Evolutionary conservation across 345 rosid genomes (phyloP), one percentile per base, ranked within the genome.

Genomic region (Ceriops decandra): DNA sequence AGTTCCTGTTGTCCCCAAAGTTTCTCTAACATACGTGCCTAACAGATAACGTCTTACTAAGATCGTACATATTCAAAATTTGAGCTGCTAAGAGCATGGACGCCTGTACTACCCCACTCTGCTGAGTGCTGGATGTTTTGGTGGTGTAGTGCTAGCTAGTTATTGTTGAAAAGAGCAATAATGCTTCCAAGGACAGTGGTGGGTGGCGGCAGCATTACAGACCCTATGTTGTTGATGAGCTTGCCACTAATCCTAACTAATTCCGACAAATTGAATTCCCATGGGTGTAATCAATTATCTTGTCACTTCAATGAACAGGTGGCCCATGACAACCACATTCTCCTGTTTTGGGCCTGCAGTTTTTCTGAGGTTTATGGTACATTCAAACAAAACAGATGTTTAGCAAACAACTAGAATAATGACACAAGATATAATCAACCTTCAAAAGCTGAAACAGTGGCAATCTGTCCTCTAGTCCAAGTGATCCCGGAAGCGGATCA

Each of bases 401-500:
- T 33, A 52, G 66, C 52, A 21, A 61, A 51, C 36, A 24, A 52
- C 24, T 61, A 52, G 52, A 35, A 1, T 31, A 27, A 30, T 27
- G 52, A 56, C 63, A 47, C 36, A 60, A 1, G 17, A 19, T 6
- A 26, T 30, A 60, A 63, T 66, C 32, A 61, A 66, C 66, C 73
- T 72, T 72, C 64, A 28, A 60, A 19, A 59, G 35, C 30, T 30
- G 59, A 61, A 61, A 56, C 21, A 5, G 49, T 47, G 6, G 60
- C 67, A 72, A 57, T 72, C 62, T 33, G 49, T 68, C 73, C 76
- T 79, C 68, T 64, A 84, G 59, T 91, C 95, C 57, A 27, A 51
- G 30, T 87, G 95, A 73, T 89, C 79, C 7, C 81, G 84, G 74
- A 86, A 87, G 35, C 76, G 86, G 76, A 89, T 74, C 70, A 91